Conservation (phyloP, 2,329 filamentous ascomycete genomes). For the Botryotinia calthae region DNA sequence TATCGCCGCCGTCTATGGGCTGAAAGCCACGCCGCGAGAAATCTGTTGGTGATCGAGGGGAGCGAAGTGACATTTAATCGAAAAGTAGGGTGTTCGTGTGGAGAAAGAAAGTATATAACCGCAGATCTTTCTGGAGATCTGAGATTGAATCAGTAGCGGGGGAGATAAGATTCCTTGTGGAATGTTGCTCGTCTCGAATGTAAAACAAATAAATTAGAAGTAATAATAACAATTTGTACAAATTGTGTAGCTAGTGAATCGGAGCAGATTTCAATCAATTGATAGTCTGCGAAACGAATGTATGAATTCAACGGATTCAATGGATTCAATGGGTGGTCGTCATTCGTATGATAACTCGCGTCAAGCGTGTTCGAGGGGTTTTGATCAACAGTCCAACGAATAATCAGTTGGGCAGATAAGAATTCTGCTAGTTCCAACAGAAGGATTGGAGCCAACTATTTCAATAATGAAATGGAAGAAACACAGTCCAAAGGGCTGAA, state of each 20-base stretch:
- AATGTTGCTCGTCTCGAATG: background rate
- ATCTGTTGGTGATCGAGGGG: constrained; percentile 30
- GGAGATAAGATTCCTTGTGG: background rate
- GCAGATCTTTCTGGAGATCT: background rate
- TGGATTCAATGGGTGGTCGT: constrained; percentile 1
- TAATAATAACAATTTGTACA: background rate
- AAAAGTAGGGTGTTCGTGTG: background rate
- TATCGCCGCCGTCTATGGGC: constrained; percentile 30
- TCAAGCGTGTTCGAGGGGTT: constrained; percentile 6
- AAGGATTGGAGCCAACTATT: background rate
- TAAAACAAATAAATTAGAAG: background rate
- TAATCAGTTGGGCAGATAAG: background rate
- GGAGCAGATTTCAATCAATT: background rate
- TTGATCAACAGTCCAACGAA: background rate
- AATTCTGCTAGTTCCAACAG: background rate
- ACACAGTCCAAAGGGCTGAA: constrained; percentile 1
- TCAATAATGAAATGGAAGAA: background rate
- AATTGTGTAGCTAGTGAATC: constrained; percentile 1
- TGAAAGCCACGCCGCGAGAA: constrained; percentile 35
- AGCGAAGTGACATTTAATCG: constrained; percentile 34
- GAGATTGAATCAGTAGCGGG: constrained; percentile 1
- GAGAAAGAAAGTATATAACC: background rate
- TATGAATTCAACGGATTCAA: background rate
- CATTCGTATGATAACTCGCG: background rate
- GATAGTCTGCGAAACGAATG: constrained; percentile 10